phyloP scores from a whole-genome alignment of 2,329 filamentous ascomycete genomes.

The Aspergillus pseudotamarii region DNA sequence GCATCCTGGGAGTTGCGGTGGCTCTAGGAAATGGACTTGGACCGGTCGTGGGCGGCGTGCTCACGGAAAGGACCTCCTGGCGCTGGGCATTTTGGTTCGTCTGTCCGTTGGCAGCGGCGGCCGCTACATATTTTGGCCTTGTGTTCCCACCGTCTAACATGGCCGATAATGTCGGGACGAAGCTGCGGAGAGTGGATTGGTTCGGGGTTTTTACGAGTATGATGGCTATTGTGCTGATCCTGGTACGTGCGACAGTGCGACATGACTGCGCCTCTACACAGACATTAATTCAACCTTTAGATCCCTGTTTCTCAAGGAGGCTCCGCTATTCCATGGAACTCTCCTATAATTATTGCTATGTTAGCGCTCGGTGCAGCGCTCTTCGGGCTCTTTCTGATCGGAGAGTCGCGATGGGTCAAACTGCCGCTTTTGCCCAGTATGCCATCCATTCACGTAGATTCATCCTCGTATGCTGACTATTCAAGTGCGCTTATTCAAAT shows the following conservation, averaged over 20 bases:
- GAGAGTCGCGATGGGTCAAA: not conserved
- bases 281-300: not conserved
- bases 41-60: not conserved
- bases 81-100: constrained; percentile 1
- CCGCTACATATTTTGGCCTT: not conserved
- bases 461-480: not conserved
- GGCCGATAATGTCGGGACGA: not conserved
- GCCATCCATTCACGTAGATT: not conserved
- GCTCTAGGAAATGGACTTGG: not conserved
- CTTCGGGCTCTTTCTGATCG: not conserved
- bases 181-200: not conserved
- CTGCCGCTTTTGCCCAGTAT: constrained; percentile 1
- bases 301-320: not conserved
- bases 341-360: not conserved
- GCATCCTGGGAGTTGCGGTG: not conserved
- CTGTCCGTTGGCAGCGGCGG: not conserved
- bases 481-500: not conserved
- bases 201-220: not conserved
- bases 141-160: not conserved
- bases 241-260: not conserved
- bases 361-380: not conserved
- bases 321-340: not conserved
- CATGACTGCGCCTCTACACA: not conserved
- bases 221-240: not conserved
- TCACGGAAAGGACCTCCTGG: not conserved